Evolutionary conservation across 805 yeast genomes (phyloP), one percentile per base, ranked within the genome.

Genomic region (Kodamaea jinghongensis): DNA sequence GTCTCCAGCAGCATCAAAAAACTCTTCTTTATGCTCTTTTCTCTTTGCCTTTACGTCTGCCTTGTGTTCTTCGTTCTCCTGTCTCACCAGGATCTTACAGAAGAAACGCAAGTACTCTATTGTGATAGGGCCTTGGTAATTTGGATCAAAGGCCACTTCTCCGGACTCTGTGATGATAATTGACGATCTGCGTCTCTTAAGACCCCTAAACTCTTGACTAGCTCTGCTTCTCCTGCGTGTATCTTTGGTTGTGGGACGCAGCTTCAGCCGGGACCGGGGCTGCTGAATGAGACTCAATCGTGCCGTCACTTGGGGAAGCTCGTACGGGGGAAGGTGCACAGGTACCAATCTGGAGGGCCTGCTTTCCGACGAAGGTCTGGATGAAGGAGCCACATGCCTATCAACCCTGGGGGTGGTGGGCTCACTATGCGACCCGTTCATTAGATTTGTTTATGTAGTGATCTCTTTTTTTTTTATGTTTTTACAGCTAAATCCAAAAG

Each of bases 91-190:
- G 1, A 65, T 63, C 30, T 54, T 50, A 34, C 72, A 65, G 33
- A 67, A 58, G 12, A 57, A 58, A 26, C 65, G 49, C 28, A 68
- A 51, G 30, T 62, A 69, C 37, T 65, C 70, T 9, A 59, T 54
- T 2, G 71, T 65, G 14, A 68, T 51, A 1, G 67, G 62, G 1
- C 72, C 73, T 12, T 49, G 49, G 43, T 66, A 66, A 6, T 51
- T 54, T 0, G 62, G 50, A 15, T 63, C 63, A 39, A 52, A 65
- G 2, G 50, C 44, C 10, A 47, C 28, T 36, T 54, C 48, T 1
- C 66, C 68, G 10, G 47, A 44, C 4, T 34, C 43, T 10, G 53
- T 51, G 4, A 48, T 31, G 2, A 59, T 44, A 22, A 61, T 51
- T 0, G 67, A 63, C 1, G 65, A 56, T 11, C 68, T 42, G 31